Conservation (phyloP, 768 basidiomycete genomes). For the Lactifluus volemus region DNA sequence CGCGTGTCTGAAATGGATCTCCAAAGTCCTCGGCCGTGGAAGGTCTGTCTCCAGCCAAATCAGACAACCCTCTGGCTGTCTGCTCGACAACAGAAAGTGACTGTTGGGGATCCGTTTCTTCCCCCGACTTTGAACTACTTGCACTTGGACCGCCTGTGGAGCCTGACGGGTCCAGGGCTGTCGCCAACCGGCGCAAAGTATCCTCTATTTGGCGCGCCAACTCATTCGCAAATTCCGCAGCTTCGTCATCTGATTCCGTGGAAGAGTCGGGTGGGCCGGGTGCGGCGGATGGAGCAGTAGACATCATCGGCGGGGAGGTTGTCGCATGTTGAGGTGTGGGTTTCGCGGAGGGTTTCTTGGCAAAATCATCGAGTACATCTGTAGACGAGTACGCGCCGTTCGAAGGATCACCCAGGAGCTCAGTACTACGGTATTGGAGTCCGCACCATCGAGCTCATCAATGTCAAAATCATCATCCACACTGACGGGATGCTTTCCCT, state of each 20-base stretch:
- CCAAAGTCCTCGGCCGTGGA: slow-evolving; percentile 15
- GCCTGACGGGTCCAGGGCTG: slow-evolving; percentile 19
- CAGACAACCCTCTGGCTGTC: slow-evolving; percentile 34
- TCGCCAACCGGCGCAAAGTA: slow-evolving; percentile 33
- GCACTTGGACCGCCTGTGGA: slow-evolving; percentile 6
- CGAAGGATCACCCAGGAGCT: neutral
- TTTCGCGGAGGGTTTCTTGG: slow-evolving; percentile 20
- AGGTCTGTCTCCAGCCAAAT: slow-evolving; percentile 10
- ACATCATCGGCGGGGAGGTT: slow-evolving; percentile 16
- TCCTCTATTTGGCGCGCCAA: slow-evolving; percentile 38
- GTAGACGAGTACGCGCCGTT: slow-evolving; percentile 9
- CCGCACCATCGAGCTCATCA: slow-evolving; percentile 58
- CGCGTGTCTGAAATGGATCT: slow-evolving; percentile 56
- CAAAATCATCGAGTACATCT: slow-evolving; percentile 46
- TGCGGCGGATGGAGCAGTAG: slow-evolving; percentile 17
- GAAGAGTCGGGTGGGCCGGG: slow-evolving; percentile 13
- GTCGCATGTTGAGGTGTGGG: slow-evolving; percentile 15
- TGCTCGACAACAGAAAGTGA: slow-evolving; percentile 50
- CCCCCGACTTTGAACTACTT: slow-evolving; percentile 18
- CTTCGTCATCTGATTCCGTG: slow-evolving; percentile 18
- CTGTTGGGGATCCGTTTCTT: slow-evolving; percentile 29
- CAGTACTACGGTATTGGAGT: neutral
- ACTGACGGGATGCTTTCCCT: neutral
- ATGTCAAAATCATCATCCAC: slow-evolving; percentile 42
- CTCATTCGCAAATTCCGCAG: slow-evolving; percentile 31